Base-by-base conservation (phyloP, 257 asterid genomes). In the Salvia splendens region DNA sequence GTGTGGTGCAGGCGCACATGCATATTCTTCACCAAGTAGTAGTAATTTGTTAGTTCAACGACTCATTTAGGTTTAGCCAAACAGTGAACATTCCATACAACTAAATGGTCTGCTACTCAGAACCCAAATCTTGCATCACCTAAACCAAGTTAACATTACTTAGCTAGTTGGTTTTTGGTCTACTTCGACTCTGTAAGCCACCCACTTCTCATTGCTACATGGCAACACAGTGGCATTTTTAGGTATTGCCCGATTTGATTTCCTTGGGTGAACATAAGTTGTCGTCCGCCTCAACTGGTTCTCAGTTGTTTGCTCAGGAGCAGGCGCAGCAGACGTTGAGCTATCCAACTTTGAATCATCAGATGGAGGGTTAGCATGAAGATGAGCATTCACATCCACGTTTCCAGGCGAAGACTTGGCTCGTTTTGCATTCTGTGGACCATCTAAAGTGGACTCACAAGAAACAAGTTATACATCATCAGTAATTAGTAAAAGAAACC, bases 191-290 rank as follows among this genome's bases (percentile, higher is more conserved):
- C 47, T 74, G 48, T 68, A 79, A 1, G 86, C 97, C n/a, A 84
- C 75, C 89, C 89, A 87, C 55, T 77, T 40, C 9, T 76, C 78
- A 36, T 83, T 65, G 50, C 87, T 76, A 46, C 20, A 80, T 3
- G 88, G 69, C 85, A 72, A 61, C 56, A 75, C 48, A 4, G 73
- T 12, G 40, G 89, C 86, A 6, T 72, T 40, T 14, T 59, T 70
- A 2, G 95, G 90, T 33, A 74, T 49, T 42, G 70, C 77, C 72
- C 73, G 8, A 36, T 48, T 61, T 7, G 69, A 43, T 15, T 64
- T 71, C 38, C 80, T 79, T 0, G 87, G 80, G 1, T n/a, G 60
- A 53, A 86, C 78, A n/a, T n/a, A n/a, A 28, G 88, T 61, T 11
- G 77, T 73, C 80, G 77, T 87, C 52, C 50, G 16, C 1, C 10